Evolutionary conservation across 179 eudicot species (phyloP), one percentile per base, ranked within the genome.

Genomic region (Silene noctiflora): DNA sequence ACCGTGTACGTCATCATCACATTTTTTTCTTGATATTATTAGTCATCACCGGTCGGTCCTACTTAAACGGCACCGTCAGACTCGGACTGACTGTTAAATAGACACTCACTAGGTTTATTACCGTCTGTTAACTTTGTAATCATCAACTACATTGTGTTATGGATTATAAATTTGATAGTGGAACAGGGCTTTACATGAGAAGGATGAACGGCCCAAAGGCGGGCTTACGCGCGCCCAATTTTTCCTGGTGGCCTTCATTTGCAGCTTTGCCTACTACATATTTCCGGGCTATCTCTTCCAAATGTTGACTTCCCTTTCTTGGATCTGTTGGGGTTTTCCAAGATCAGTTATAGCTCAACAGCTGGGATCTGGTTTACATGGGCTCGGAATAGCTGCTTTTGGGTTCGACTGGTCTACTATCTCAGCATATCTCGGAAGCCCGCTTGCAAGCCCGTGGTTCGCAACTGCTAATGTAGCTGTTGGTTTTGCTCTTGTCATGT

Each of bases 391-490:
- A 0, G 84, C 88, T 0, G 90, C 97, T 14, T 53, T 95, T 42
- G 97, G 96, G 27, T 55, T 95, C 0, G 99, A 95, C 77, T 95
- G 97, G 99, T 88, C 96, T 80, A 83, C 93, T 25, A 89, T 87
- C 75, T 91, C 99, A 0, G 80, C 97, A 3, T 95, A 92, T 86
- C 91, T 93, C 6, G 97, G 99, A 70, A 93, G 99, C 86, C 99
- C 99, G 6, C 82, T 95, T 3, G 99, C 97, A 16, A 93, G 97
- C 83, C 99, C 97, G 0, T 92, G 99, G 97, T 95, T 93, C 27
- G 99, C 99, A 72, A 95, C 97, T 2, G 99, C 97, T 56, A 95
- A 95, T 77, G 93, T 93, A 48, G 97, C 95, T 46, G 93, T 80
- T 25, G 99, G 97, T 1, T 95, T 83, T 69, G 68, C 86, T 64